These are phyloP conservation scores for Dictyostelium discoideum DNA, from an alignment of 78 protist genomes.

Conservation along the genomic window dicty_2.7 NC_007090.3:4033001-4033500, in stretches of 20 bases:
- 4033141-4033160: slow-evolving; percentile 61
- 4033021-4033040: slow-evolving; percentile 65
- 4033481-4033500: too few relatives aligned
- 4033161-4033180: slow-evolving; percentile 63
- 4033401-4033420: not conserved
- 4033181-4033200: slow-evolving; percentile 15
- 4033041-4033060: slow-evolving; percentile 80
- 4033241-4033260: too few relatives aligned
- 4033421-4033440: not conserved
- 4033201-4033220: not conserved
- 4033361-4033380: not conserved
- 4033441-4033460: too few relatives aligned
- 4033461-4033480: too few relatives aligned
- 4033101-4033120: slow-evolving; percentile 67
- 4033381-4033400: not conserved
- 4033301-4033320: slow-evolving; percentile 81
- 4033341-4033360: slow-evolving; percentile 16
- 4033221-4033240: too few relatives aligned
- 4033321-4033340: slow-evolving; percentile 57
- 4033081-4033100: slow-evolving; percentile 66
- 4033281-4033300: slow-evolving; percentile 18
- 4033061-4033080: slow-evolving; percentile 41
- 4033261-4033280: not conserved
- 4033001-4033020: slow-evolving; percentile 9
- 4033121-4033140: slow-evolving; percentile 54